phyloP scores from a whole-genome alignment of 2,329 filamentous ascomycete genomes.

The Penicillium sp. region DNA sequence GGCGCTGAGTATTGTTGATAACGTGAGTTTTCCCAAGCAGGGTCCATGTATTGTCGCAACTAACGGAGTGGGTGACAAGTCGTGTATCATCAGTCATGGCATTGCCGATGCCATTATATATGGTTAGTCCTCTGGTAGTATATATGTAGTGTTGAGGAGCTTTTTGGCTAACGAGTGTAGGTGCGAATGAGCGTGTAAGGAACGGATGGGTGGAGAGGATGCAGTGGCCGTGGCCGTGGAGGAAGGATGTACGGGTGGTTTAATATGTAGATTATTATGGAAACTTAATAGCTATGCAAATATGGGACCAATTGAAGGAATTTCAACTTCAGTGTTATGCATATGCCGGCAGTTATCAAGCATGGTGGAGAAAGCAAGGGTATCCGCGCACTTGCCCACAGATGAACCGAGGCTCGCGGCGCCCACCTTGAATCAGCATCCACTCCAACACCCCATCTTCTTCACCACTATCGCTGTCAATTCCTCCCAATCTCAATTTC shows the following conservation, averaged over 20 bases:
- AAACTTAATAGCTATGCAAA: neutral
- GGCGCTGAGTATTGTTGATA: constrained; percentile 10
- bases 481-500: neutral
- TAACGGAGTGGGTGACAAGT: neutral
- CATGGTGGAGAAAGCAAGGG: neutral
- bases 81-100: constrained; percentile 15
- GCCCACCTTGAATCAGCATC: neutral
- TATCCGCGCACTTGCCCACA: neutral
- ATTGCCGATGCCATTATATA: constrained; percentile 15
- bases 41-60: neutral
- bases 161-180: neutral
- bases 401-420: neutral
- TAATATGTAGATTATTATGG: neutral
- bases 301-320: neutral
- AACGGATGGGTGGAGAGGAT: constrained; percentile 8
- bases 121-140: neutral
- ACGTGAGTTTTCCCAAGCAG: neutral
- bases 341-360: neutral
- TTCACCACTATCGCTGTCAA: neutral
- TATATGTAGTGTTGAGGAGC: neutral
- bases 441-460: neutral
- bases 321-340: neutral
- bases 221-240: constrained; percentile 1
- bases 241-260: neutral
- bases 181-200: constrained; percentile 9